Conservation (phyloP, 192 early-diverging fungal genomes). For the Polychytrium aggregatum region DNA sequence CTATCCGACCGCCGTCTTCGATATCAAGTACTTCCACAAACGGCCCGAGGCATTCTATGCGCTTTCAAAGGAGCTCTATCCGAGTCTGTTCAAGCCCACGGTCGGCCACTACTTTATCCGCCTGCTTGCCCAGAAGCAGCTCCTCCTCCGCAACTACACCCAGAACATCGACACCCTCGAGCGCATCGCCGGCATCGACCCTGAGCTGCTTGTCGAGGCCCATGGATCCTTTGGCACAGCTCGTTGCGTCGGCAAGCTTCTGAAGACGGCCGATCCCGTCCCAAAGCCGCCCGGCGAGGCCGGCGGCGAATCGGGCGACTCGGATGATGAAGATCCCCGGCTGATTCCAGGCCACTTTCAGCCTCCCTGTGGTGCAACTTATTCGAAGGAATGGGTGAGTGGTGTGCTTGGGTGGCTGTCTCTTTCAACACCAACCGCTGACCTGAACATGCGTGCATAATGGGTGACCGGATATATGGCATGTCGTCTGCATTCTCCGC, state of each 20-base stretch:
- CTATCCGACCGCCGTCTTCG: slow-evolving; percentile 65
- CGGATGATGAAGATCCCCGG: too few relatives aligned
- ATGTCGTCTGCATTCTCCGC: too few relatives aligned
- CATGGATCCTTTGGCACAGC: slow-evolving; percentile 76
- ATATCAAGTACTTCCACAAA: slow-evolving; percentile 74
- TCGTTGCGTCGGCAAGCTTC: slow-evolving; percentile 57
- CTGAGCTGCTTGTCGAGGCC: slow-evolving; percentile 71
- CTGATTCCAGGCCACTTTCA: too few relatives aligned
- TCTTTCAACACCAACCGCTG: too few relatives aligned
- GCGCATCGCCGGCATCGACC: slow-evolving; percentile 63
- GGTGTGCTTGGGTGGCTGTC: too few relatives aligned
- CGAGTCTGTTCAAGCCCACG: slow-evolving; percentile 64
- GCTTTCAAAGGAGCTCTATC: slow-evolving; percentile 83
- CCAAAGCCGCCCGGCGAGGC: slow-evolving; percentile 3
- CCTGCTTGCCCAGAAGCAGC: slow-evolving; percentile 54
- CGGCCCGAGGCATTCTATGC: slow-evolving; percentile 81
- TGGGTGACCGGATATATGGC: too few relatives aligned
- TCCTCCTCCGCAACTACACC: slow-evolving; percentile 77
- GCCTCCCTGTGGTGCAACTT: too few relatives aligned
- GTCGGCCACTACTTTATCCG: slow-evolving; percentile 78
- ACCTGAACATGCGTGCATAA: too few relatives aligned
- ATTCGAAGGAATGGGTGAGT: too few relatives aligned
- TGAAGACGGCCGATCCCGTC: slow-evolving; percentile 22
- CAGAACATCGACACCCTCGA: slow-evolving; percentile 98
- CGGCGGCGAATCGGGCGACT: slow-evolving; percentile 2